Evolutionary conservation across 352 stramenopile species (phyloP), one percentile per base, ranked within the genome.

Genomic region (Vaucheria bursata): DNA sequence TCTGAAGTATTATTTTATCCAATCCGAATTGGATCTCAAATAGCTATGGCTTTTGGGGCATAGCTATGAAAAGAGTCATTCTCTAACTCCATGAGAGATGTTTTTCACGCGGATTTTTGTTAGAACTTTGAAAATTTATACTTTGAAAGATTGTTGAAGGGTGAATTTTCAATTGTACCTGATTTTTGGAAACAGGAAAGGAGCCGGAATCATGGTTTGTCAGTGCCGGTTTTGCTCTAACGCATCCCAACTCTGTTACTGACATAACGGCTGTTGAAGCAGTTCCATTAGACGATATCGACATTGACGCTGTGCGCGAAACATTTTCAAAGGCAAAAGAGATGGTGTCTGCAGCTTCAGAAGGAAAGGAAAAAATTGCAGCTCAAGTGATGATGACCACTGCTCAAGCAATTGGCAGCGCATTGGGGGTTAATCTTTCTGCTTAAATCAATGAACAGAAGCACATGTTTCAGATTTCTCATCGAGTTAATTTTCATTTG

Each of bases 221-320:
- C 74, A 88, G 92, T 38, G 94, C 94, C 78, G 95, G 95, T 80
- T 98, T 98, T 81, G 92, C 95, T 40, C 86, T 98, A 77, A 98
- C 94, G 70, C 93, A 98, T 87, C 89, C 89, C 71, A 93, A 97
- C 86, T 97, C 92, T 73, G 87, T 91, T 64, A 98, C 94, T 86
- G 95, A 99, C 87, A 96, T 99, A 85, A 87, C 94, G 37, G 97
- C 92, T 85, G 93, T 95, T 64, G 94, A 98, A 86, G 91, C 96
- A 71, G 91, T 97, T 77, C 96, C 97, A 85, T 78, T 98, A 50
- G 93, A 98, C 80, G 95, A 98, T 85, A 89, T 99, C 75, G 95
- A 99, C 86, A 74, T 85, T 32, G 83, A 86, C 36, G 91, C 90
- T 71, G 91, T 96, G 25, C 87, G 93, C 77, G 88, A 88, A 29